Evolutionary conservation across 148 eudicot genomes (phyloP).

Genomic region (Rhododendron ferrugineum): DNA sequence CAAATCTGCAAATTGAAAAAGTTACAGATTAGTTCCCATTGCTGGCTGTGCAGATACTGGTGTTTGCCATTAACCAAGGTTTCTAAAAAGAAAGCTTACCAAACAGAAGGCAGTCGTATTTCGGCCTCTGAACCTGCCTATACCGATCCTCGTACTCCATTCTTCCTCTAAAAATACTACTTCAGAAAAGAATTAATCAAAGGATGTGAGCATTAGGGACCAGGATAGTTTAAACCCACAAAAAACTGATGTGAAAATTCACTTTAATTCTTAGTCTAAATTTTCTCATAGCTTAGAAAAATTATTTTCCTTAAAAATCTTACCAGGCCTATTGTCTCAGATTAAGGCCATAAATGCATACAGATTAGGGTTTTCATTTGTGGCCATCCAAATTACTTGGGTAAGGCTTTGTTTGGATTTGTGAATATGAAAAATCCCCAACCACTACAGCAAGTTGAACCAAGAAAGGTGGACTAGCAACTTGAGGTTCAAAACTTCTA

Average conservation of each 20-base stretch:
- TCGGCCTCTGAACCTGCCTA: slow-evolving; percentile 39
- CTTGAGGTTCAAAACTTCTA: neutral
- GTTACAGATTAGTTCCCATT: neutral
- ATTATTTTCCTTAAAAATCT: neutral
- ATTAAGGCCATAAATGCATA: neutral
- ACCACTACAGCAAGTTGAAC: neutral
- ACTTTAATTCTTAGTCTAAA: slow-evolving; percentile 6
- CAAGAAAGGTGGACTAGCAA: slow-evolving; percentile 3
- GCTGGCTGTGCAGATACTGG: no score
- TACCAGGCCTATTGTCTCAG: neutral
- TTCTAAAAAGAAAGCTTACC: slow-evolving; percentile 32
- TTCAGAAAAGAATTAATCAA: slow-evolving; percentile 15
- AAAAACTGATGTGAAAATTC: slow-evolving; percentile 7
- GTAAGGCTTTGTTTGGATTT: neutral
- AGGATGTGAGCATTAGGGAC: slow-evolving; percentile 15
- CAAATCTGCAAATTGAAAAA: slow-evolving; percentile 44
- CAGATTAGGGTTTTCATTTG: neutral
- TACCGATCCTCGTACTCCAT: slow-evolving; percentile 54
- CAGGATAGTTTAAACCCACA: slow-evolving; percentile 4
- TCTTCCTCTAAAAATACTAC: slow-evolving; percentile 22
- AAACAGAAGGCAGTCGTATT: slow-evolving; percentile 77
- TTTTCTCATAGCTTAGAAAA: neutral
- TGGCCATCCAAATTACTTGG: neutral
- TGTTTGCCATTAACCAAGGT: neutral
- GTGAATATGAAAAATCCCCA: neutral